Evolutionary conservation across 2,329 filamentous ascomycete genomes (phyloP).

Genomic region (Colletotrichum zoysiae): DNA sequence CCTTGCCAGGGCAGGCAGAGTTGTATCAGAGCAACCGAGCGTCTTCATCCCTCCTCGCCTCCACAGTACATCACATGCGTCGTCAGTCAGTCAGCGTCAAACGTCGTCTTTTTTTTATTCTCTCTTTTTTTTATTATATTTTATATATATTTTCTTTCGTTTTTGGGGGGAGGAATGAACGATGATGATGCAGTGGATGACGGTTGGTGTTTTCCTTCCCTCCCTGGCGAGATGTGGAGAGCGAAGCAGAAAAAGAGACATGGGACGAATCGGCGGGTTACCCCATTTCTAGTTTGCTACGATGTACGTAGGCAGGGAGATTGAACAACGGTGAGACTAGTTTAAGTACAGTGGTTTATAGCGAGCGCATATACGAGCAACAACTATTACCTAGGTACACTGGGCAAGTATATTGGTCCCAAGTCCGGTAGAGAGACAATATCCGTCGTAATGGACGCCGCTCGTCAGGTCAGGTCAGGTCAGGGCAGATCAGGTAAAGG

Average conservation of each 20-base stretch:
- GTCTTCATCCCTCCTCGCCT: constrained; percentile 9
- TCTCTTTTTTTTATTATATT: neutral
- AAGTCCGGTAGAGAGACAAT: constrained; percentile 27
- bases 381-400: neutral
- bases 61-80: constrained; percentile 1
- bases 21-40: constrained; percentile 31
- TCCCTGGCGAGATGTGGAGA: neutral
- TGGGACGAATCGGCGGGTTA: constrained; percentile 36
- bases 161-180: neutral
- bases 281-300: constrained; percentile 1
- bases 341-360: neutral
- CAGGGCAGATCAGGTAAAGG: constrained; percentile 6
- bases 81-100: neutral
- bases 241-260: constrained; percentile 23
- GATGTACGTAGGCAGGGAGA: neutral
- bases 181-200: constrained; percentile 27
- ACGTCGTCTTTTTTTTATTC: neutral
- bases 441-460: constrained; percentile 21
- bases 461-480: neutral
- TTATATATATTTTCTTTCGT: no score
- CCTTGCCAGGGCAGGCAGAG: neutral
- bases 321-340: constrained; percentile 18
- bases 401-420: constrained; percentile 5
- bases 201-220: constrained; percentile 12
- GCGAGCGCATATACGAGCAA: constrained; percentile 13